phyloP scores from a whole-genome alignment of 2,329 filamentous ascomycete species.

The Calonectria leucothoes region DNA sequence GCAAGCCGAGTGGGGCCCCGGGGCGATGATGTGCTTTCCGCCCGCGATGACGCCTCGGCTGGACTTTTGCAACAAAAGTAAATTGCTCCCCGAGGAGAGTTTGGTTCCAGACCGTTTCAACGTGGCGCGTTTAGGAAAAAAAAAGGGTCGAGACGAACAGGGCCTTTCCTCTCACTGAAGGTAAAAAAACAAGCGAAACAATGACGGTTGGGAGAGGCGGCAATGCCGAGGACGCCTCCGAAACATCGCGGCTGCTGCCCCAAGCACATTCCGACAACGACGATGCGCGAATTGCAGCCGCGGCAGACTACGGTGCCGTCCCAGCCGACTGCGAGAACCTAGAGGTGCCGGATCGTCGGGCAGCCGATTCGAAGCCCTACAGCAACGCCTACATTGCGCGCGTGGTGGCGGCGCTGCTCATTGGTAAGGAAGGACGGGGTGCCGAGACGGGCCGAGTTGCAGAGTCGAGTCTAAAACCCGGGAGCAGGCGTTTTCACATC shows the following conservation, averaged over 20 bases:
- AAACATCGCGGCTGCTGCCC: slow-evolving; percentile 19
- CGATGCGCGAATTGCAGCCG: not conserved
- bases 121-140: not conserved
- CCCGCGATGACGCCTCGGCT: slow-evolving; percentile 3
- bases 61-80: not conserved
- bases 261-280: not conserved
- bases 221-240: not conserved
- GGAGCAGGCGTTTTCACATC: slow-evolving; percentile 68
- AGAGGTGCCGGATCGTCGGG: not conserved
- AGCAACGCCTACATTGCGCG: slow-evolving; percentile 30
- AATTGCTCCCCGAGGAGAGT: not conserved
- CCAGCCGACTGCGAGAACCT: slow-evolving; percentile 18
- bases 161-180: not conserved
- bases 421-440: too few relatives aligned
- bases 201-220: not conserved
- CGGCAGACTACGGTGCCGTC: slow-evolving; percentile 15
- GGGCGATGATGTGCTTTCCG: slow-evolving; percentile 19
- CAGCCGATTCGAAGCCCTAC: slow-evolving; percentile 17
- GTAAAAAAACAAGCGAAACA: not conserved
- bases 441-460: not conserved
- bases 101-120: not conserved
- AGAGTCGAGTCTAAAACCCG: not conserved
- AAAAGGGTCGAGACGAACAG: not conserved
- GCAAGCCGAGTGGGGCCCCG: slow-evolving; percentile 11
- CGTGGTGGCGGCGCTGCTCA: slow-evolving; percentile 29